Percentiles rank a stretch among this genome's conserved stretches.
Evolutionary conservation across 2,329 filamentous ascomycete genomes (phyloP).

Genomic region (Aspergillus melleus): DNA sequence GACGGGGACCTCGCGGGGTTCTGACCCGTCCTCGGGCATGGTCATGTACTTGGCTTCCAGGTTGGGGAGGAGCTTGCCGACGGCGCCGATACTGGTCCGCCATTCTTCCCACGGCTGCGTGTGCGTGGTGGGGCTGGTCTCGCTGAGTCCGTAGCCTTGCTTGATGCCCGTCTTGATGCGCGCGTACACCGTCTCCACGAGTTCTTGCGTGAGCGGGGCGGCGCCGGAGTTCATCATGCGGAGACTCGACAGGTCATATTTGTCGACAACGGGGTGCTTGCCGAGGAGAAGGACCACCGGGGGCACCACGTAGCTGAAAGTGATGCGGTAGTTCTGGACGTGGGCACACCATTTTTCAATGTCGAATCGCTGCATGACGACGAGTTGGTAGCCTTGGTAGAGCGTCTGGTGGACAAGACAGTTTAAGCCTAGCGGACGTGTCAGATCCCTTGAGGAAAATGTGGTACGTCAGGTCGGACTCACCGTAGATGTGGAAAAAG

Average conservation of each 20-base stretch:
- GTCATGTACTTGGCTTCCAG: constrained; percentile 79
- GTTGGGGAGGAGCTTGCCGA: constrained; percentile 75
- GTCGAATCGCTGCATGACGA: constrained; percentile 79
- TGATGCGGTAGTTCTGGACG: constrained; percentile 73
- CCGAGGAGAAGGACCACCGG: constrained; percentile 78
- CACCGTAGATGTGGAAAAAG: constrained; percentile 89
- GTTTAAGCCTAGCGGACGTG: constrained; percentile 58
- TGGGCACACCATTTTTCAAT: constrained; percentile 74
- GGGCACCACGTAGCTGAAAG: constrained; percentile 78
- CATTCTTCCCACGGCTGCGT: constrained; percentile 74
- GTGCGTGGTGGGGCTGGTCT: constrained; percentile 79
- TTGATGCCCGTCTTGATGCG: constrained; percentile 79
- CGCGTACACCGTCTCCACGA: constrained; percentile 73
- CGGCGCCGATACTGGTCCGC: constrained; percentile 72
- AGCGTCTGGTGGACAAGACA: constrained; percentile 69
- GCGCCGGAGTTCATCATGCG: constrained; percentile 87
- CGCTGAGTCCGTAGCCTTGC: constrained; percentile 88
- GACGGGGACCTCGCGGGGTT: constrained; percentile 56
- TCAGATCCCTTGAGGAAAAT: not conserved
- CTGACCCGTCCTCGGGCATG: constrained; percentile 50
- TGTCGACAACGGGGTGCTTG: constrained; percentile 74
- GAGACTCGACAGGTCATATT: constrained; percentile 77
- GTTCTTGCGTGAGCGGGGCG: constrained; percentile 76
- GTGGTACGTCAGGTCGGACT: constrained; percentile 21
- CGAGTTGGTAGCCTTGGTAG: constrained; percentile 63